A percentile compares a stretch with the other conserved stretches of the same genome.
These are phyloP conservation scores for Nepenthes alata DNA, from an alignment of 179 eudicot genomes.

Conservation along the genomic window DNA sequence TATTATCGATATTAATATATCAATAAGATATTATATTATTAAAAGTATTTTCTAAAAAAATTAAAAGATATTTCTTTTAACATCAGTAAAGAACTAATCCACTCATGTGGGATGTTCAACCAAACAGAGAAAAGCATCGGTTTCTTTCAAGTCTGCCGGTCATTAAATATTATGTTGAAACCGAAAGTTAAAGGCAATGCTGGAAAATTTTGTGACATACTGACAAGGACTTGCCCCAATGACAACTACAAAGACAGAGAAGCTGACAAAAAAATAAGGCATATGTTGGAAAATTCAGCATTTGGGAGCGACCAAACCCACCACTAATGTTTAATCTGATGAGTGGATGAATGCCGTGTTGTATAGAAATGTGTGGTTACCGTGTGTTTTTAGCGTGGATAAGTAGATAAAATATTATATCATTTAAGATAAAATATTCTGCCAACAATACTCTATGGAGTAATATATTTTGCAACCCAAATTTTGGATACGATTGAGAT, in stretches of 20 bases:
- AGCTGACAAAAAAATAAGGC: conserved; percentile 1
- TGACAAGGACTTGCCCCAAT: conserved; percentile 16
- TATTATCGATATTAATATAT: too few species aligned
- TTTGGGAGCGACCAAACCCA: neutral
- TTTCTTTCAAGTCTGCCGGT: conserved; percentile 11
- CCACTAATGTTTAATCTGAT: too few species aligned
- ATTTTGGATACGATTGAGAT: too few species aligned
- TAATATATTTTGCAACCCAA: too few species aligned
- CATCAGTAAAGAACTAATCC: conserved; percentile 2
- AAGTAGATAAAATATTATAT: too few species aligned
- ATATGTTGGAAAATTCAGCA: conserved; percentile 1
- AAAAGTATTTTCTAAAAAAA: neutral
- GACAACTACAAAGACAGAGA: conserved; percentile 9
- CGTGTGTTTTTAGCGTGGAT: too few species aligned
- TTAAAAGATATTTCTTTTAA: neutral
- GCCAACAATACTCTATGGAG: too few species aligned
- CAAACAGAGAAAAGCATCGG: conserved; percentile 11
- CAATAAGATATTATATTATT: too few species aligned
- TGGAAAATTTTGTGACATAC: conserved; percentile 13
- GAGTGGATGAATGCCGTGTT: too few species aligned
- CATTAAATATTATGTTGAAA: conserved; percentile 18
- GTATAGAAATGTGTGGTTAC: too few species aligned
- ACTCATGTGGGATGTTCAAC: conserved; percentile 22
- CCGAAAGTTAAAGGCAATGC: conserved; percentile 17
- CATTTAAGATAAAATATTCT: too few species aligned